Evolutionary conservation across 148 eudicot species (phyloP), one percentile per base, ranked within the genome.

Genomic region (Rhododendron ovatum): DNA sequence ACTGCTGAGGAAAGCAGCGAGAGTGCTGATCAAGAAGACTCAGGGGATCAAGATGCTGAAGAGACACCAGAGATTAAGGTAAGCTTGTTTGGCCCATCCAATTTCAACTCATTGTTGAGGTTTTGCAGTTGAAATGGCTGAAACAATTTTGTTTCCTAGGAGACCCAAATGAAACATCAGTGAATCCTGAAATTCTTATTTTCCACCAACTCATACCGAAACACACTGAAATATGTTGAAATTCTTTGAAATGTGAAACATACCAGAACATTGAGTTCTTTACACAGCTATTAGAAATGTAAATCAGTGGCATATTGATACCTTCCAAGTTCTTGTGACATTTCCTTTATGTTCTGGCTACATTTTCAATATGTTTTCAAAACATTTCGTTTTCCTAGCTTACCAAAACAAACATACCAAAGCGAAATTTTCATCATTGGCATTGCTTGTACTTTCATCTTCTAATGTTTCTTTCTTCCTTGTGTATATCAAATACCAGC

Each of bases 1-100:
- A 88, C 90, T 35, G 86, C 84, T 74, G 93, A 90, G 84, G 95
- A 91, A 85, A 89, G 87, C 87, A 88, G 69, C 59, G 92, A 83
- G 83, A 85, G 91, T 87, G 88, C 90, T 78, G 96, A 94, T 87
- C 73, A 85, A 63, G 95, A 90, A 88, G 86, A 24, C 63, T 53
- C 90, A n/a, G 92, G 59, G 7, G 87, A 86, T 81, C 90, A 90
- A 81, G 94, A 92, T 53, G 90, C 85, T 87, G 98, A 93, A 48
- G 93, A 92, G 87, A 45, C 92, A 47, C 93, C 94, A 76, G 95
- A 92, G 88, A 85, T 95, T 45, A 95, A 94, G 98, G 98, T 95
- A 79, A 20, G 84, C 57, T 69, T 87, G 63, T 17, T 11, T 77
- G n/a, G 65, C 26, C n/a, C 59, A 51, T 87, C 8, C 63, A 35